Conservation (phyloP, 2,329 filamentous ascomycete genomes). For the Claviceps quebecensis region DNA sequence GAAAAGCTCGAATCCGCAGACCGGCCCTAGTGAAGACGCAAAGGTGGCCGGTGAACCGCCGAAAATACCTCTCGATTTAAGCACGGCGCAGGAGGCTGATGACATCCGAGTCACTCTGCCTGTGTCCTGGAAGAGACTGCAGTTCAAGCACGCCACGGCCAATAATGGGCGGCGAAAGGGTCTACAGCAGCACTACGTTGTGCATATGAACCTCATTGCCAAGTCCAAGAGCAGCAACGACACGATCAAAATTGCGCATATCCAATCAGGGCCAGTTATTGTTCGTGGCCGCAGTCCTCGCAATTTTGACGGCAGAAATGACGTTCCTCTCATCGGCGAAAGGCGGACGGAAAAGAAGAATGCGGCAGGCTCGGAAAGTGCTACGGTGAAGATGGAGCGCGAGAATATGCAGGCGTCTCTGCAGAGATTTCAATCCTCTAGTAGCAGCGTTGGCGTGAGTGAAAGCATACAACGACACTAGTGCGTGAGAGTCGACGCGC, state of each 20-base stretch:
- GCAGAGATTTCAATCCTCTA: conserved; percentile 19
- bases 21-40: conserved; percentile 29
- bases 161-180: conserved; percentile 93
- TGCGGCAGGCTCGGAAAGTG: conserved; percentile 20
- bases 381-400: conserved; percentile 19
- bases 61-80: conserved; percentile 39
- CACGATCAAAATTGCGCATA: conserved; percentile 63
- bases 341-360: conserved; percentile 34
- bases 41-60: conserved; percentile 38
- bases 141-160: conserved; percentile 91
- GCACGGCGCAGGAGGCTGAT: conserved; percentile 55
- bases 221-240: conserved; percentile 56
- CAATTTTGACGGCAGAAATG: conserved; percentile 86
- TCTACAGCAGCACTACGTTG: conserved; percentile 85
- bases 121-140: conserved; percentile 83
- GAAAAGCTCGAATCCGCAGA: conserved; percentile 59
- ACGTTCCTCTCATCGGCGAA: conserved; percentile 56
- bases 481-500: no score
- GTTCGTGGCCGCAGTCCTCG: conserved; percentile 83
- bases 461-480: no score
- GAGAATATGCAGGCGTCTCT: conserved; percentile 17
- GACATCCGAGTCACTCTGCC: conserved; percentile 66
- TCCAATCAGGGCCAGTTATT: conserved; percentile 85
- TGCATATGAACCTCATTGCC: conserved; percentile 70
- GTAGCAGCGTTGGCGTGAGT: conserved; percentile 22